Evolutionary conservation across 129 eudicot species (phyloP).

Genomic region (Escallonia rubra): DNA sequence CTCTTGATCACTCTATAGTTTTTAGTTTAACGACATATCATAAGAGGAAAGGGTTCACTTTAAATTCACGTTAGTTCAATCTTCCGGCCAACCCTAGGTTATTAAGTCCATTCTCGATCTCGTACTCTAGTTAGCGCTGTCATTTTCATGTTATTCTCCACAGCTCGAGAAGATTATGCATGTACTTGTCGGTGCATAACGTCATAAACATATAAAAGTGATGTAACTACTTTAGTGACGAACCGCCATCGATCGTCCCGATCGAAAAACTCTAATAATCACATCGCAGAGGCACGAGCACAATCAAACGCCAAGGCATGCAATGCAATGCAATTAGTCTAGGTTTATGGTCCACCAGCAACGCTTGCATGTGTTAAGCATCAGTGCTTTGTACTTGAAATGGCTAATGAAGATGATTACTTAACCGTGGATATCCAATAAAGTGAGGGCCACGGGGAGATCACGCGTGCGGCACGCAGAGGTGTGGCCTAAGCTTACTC

Average conservation of each 20-base stretch:
- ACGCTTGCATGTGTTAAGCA: conserved; percentile 27
- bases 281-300: background rate
- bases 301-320: too few relatives aligned
- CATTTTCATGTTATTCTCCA: too few relatives aligned
- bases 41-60: too few relatives aligned
- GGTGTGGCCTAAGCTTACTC: background rate
- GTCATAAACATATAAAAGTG: background rate
- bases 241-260: too few relatives aligned
- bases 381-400: conserved; percentile 24
- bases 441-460: conserved; percentile 20
- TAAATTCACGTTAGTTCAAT: too few relatives aligned
- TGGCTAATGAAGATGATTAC: conserved; percentile 16
- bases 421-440: background rate
- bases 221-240: background rate
- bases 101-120: too few relatives aligned
- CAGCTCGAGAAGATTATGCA: too few relatives aligned
- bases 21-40: too few relatives aligned
- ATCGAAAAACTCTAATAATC: background rate
- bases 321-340: background rate
- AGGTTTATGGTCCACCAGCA: background rate
- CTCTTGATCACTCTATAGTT: too few relatives aligned
- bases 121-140: too few relatives aligned
- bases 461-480: conserved; percentile 22
- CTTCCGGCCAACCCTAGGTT: too few relatives aligned
- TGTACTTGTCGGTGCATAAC: background rate